phyloP scores from a whole-genome alignment of 2,329 filamentous ascomycete genomes.

The Penicillium glabrum region DNA sequence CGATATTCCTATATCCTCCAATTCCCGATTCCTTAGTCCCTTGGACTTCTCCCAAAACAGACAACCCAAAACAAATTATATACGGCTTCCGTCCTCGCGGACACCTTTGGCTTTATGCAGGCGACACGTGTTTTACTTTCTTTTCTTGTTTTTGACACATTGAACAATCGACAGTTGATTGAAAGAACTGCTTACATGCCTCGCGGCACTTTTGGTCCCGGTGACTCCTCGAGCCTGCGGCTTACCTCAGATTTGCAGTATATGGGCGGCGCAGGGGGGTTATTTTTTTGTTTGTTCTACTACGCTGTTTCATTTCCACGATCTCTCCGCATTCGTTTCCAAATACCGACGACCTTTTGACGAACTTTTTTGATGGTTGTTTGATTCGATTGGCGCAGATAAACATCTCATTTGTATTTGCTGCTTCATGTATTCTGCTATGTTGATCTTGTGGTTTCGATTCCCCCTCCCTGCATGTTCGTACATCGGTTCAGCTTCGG shows the following conservation, averaged over 20 bases:
- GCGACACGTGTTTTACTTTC: constrained; percentile 10
- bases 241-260: constrained; percentile 20
- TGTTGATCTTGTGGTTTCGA: constrained; percentile 22
- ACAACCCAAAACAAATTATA: constrained; percentile 24
- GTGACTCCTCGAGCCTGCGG: background rate
- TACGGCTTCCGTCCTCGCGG: constrained; percentile 36
- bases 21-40: background rate
- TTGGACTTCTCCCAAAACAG: background rate
- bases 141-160: constrained; percentile 10
- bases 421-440: constrained; percentile 17
- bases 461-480: constrained; percentile 30
- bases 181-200: constrained; percentile 28
- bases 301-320: constrained; percentile 7
- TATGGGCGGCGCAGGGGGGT: constrained; percentile 26
- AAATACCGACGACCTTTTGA: constrained; percentile 15
- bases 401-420: constrained; percentile 13
- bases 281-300: background rate
- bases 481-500: constrained; percentile 20
- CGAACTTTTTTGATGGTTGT: constrained; percentile 14
- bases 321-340: constrained; percentile 9
- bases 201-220: constrained; percentile 18
- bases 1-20: background rate
- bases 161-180: constrained; percentile 18
- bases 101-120: constrained; percentile 17
- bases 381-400: constrained; percentile 12